phyloP scores from a whole-genome alignment of 78 protist genomes.

The Planoprotostelium fungivorum region DNA sequence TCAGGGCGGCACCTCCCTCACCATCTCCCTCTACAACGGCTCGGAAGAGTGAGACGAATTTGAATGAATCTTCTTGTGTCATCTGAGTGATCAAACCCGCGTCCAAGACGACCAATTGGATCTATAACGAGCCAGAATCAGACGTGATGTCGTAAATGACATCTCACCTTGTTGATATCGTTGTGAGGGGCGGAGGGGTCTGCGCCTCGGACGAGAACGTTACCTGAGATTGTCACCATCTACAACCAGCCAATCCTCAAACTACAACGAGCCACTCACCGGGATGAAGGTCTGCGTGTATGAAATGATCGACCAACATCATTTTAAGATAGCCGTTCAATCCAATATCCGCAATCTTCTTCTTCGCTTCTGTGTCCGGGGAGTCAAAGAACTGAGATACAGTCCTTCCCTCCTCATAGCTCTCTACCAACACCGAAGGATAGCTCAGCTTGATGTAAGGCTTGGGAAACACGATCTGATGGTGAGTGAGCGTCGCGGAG shows the following conservation, averaged over 20 bases:
- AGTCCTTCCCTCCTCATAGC: slow-evolving; percentile 54
- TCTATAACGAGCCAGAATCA: neutral
- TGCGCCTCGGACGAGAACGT: neutral
- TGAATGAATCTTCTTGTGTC: slow-evolving; percentile 12
- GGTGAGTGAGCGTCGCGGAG: neutral
- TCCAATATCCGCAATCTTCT: slow-evolving; percentile 40
- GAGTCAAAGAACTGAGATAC: slow-evolving; percentile 24
- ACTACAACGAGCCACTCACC: slow-evolving; percentile 20
- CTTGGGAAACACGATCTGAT: neutral
- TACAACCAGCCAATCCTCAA: neutral
- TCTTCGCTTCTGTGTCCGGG: neutral
- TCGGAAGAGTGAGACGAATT: slow-evolving; percentile 43
- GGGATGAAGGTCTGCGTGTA: slow-evolving; percentile 66
- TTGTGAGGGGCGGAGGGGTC: neutral
- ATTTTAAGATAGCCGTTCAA: slow-evolving; percentile 52
- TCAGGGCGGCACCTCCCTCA: slow-evolving; percentile 47
- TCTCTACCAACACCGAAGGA: slow-evolving; percentile 33
- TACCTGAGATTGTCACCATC: neutral
- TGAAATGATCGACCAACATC: slow-evolving; percentile 60
- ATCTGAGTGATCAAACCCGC: slow-evolving; percentile 55
- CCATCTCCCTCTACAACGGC: slow-evolving; percentile 57
- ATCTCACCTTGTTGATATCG: neutral
- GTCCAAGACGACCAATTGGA: slow-evolving; percentile 29
- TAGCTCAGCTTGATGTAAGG: slow-evolving; percentile 11
- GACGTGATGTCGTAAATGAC: neutral